Base-by-base conservation (phyloP, 2,329 filamentous ascomycete genomes). In the Nakataea oryzae region DNA sequence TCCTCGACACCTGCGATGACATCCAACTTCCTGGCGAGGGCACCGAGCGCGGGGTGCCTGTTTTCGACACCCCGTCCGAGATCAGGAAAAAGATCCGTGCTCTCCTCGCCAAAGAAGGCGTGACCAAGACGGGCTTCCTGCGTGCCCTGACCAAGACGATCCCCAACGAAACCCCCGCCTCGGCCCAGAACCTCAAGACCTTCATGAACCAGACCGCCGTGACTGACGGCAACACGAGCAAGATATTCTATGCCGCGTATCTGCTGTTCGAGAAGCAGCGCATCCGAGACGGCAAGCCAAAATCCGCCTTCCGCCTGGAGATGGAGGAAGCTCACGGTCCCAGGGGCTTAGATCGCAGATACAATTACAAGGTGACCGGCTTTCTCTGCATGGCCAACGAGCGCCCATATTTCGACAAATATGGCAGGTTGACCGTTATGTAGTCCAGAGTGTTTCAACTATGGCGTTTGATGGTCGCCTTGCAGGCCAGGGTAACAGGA, bases 11-110 rank as follows among this genome's bases (percentile, higher is more conserved):
- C 2, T 50, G 41, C 41, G 41, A 50, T 21, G 41, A 50, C 21
- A n/a, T 50, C 41, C 21, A 5, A 1, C 41, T 50, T 8, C 41
- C 41, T 8, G 41, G 41, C 41, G 58, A 60, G n/a, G 78, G 79
- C 14, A 82, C 86, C 69, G 76, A 75, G 0, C 67, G 70, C 0
- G 74, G 75, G 41, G 81, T 86, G 8, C 70, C 73, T 1, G 72
- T 86, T 34, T 86, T 74, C 67, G 82, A 86, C 64, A 81, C 79
- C 6, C 86, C 83, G 70, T 79, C 86, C 65, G 81, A 82, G 60
- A 69, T 86, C 17, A 79, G 84, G 58, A 77, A 74, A 68, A 86
- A 86, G 73, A 84, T 86, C 67, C 74, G 74, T 29, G 76, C 76
- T 0, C 72, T 81, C 63, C 73, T 86, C 12, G 69, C 71, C n/a